Conservation (phyloP, 768 basidiomycete genomes). For the Clathrus columnatus region DNA sequence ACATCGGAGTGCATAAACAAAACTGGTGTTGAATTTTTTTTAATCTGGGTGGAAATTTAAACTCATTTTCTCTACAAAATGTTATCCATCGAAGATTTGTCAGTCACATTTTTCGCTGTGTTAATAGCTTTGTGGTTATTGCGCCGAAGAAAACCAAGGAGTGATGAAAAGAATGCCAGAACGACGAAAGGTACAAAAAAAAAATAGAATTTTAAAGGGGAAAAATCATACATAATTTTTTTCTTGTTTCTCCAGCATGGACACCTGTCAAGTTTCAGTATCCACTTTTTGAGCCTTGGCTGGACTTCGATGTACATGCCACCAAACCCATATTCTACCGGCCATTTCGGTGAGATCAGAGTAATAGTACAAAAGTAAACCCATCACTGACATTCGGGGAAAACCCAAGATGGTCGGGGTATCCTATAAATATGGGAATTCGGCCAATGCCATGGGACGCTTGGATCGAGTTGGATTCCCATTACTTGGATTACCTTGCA, state of each 20-base stretch:
- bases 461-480: conserved; percentile 66
- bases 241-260: not conserved
- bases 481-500: conserved; percentile 44
- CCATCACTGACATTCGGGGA: not conserved
- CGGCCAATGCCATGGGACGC: conserved; percentile 58
- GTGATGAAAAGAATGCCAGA: not conserved
- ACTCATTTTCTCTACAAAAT: not conserved
- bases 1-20: not conserved
- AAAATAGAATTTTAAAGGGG: too few relatives aligned
- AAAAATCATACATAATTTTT: not conserved
- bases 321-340: conserved; percentile 16
- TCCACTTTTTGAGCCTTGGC: conserved; percentile 1
- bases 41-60: too few relatives aligned
- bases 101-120: not conserved
- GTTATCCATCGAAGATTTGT: not conserved
- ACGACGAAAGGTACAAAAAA: not conserved
- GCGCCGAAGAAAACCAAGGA: not conserved
- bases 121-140: conserved; percentile 2
- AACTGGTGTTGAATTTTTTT: not conserved
- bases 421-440: conserved; percentile 49
- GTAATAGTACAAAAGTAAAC: not conserved
- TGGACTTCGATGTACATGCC: conserved; percentile 8
- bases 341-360: conserved; percentile 18
- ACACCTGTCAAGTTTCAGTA: conserved; percentile 3
- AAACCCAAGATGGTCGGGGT: not conserved